Evolutionary conservation across 345 rosid genomes (phyloP), one percentile per base, ranked within the genome.

Genomic region (Bretschneidera sinensis): DNA sequence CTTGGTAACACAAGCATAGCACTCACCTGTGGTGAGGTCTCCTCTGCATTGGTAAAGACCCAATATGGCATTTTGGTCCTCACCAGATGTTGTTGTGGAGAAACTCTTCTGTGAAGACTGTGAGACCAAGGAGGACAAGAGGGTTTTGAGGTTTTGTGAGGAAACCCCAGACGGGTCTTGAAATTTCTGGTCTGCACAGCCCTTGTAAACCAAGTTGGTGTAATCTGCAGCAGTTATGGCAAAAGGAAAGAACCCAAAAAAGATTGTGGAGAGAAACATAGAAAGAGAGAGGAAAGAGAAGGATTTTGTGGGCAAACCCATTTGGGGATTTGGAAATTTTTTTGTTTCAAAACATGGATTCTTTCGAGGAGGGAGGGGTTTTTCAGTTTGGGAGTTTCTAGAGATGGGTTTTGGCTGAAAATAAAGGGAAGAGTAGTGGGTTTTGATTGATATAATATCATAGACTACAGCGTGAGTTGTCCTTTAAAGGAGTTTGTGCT

Each of bases 1-100:
- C 70, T 73, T 79, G 63, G 76, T 47, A 0, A 92, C 85, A 61
- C 98, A 92, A 21, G 67, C 68, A 59, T 52, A 63, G 68, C 96
- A 92, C 48, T 82, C 65, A 64, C 78, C 0, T 4, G 57, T 33
- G 21, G 84, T 66, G 60, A 92, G 91, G 75, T 92, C 96, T 3
- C 98, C 96, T 19, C 96, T 80, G 82, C 98, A 92, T 78, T 89
- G 98, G 50, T 74, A 87, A 24, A 82, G 85, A 1, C 96, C 98
- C 24, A 24, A 57, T 39, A 87, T 76, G 61, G 85, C 84, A 21
- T 60, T 31, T 19, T 74, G 79, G 51, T 80, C 85, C 8, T 76
- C 82, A 0, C 96, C 98, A 22, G 81, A 62, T 24, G 83, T 74
- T 33, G 83, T 56, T 6, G 77, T 53, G 52, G 73, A 83, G 75